A percentile compares a stretch with the other conserved stretches of the same genome.
phyloP scores from a whole-genome alignment of 495 filamentous ascomycete genomes.

The Podospora anserina region DNA sequence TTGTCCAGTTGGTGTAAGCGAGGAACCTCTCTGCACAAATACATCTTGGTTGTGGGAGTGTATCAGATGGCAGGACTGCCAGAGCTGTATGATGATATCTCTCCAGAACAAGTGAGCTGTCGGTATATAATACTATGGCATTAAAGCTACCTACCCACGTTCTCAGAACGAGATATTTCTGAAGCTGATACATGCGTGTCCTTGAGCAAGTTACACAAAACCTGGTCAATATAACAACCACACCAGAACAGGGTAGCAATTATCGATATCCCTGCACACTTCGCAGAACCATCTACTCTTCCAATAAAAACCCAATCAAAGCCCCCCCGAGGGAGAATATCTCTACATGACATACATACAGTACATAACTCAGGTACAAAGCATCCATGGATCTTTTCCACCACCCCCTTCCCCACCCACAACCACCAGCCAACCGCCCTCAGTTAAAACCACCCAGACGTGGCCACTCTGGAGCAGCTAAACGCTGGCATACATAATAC shows the following conservation, averaged over 20 bases:
- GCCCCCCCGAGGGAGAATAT: neutral
- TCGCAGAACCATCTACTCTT: no score
- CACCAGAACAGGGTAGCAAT: neutral
- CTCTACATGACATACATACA: neutral
- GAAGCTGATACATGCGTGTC: neutral
- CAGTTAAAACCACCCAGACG: neutral
- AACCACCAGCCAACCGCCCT: neutral
- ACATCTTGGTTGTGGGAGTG: neutral
- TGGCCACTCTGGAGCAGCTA: neutral
- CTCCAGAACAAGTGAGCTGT: no score
- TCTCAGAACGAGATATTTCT: neutral
- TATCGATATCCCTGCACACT: no score
- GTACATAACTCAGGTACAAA: neutral
- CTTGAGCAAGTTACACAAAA: neutral
- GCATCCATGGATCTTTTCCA: neutral
- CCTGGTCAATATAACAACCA: neutral
- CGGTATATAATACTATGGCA: neutral
- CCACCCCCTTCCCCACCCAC: neutral
- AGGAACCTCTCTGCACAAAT: neutral
- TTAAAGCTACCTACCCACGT: neutral
- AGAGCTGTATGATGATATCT: neutral
- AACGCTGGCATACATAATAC: conserved; percentile 1
- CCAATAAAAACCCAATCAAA: neutral
- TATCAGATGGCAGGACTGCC: neutral
- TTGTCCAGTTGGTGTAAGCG: no score